Base-by-base conservation (phyloP, 1,284 basidiomycete genomes). In the Mixia osmundae region DNA sequence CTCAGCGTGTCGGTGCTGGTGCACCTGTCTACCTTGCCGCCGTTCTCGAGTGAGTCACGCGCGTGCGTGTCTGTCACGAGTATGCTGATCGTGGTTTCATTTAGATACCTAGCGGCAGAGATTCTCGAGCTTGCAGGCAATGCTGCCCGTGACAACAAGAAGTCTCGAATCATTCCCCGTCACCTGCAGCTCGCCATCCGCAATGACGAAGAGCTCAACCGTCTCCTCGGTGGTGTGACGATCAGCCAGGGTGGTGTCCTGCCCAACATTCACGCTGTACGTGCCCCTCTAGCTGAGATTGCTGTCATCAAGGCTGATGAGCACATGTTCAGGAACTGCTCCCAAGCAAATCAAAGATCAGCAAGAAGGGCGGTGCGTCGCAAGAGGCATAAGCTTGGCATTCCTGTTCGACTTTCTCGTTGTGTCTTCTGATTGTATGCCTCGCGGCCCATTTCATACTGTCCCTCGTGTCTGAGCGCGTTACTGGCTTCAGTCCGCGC, bases 241-340 rank as follows among this genome's bases (percentile, higher is more conserved):
- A 83, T 85, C 62, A 78, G 74, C 18, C 78, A 85, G 54, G 79
- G 79, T 62, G 79, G 79, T 71, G 79, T 85, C 89, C 85, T 40
- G 85, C 91, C 67, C 89, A 91, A 33, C 31, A 33, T 33, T 20
- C 31, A 33, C 31, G 10, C 9, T 16, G 43, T 44, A 19, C 16
- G 43, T 44, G 11, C 33, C 2, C 22, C n/a, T n/a, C n/a, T 22
- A 12, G 4, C 12, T 3, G 6, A 24, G n/a, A 15, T 22, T 20
- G 11, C 25, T 5, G 18, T n/a, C n/a, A n/a, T n/a, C n/a, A n/a
- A n/a, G n/a, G n/a, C n/a, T n/a, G n/a, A n/a, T n/a, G n/a, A n/a
- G n/a, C n/a, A n/a, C n/a, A n/a, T n/a, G n/a, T n/a, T n/a, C n/a
- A n/a, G n/a, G 31, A 33, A 16, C 31, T 33, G 9, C 14, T 33